Evolutionary conservation across 148 eudicot species (phyloP), one percentile per base, ranked within the genome.

Genomic region (Nepenthes gracilis): DNA sequence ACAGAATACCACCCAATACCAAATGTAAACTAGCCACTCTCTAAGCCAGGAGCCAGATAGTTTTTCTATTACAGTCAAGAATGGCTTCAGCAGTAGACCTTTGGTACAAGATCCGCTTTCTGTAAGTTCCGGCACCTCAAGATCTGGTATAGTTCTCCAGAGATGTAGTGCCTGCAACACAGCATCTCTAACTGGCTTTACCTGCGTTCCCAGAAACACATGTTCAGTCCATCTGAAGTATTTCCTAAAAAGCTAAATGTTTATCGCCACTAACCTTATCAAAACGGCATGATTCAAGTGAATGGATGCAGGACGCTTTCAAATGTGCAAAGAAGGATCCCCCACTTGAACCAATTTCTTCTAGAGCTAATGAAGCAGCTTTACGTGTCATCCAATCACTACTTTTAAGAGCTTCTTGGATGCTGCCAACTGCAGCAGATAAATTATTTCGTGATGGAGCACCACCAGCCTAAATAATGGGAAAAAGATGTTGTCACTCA

Each of bases 371-470:
- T 54, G 83, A 74, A 47, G 95, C 91, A 73, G 97, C 90, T 78
- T 86, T 90, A n/a, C 95, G 88, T 47, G 95, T 82, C 58, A 78
- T 66, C 97, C 95, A 90, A 55, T 90, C 97, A 76, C 68, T 70
- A 61, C 74, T 81, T 76, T 83, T 86, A 4, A 90, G 82, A 59
- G 83, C 69, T 69, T 90, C 97, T 64, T 84, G 95, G 40, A 90
- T 82, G 81, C 95, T 86, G 61, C 76, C 54, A 58, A 90, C 65
- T 73, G 88, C 91, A 52, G 83, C 69, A 64, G 71, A 75, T 73
- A 90, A 77, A 56, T 79, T 65, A 75, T 71, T 70, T 38, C 65
- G 76, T 70, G 91, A 78, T 59, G 85, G 68, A 59, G 91, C 89
- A 63, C 95, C 97, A 52, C 97, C 97, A 2, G 85, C 97, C 97